Base-by-base conservation (phyloP, 2,329 filamentous ascomycete species). In the Onygenales sp. region DNA sequence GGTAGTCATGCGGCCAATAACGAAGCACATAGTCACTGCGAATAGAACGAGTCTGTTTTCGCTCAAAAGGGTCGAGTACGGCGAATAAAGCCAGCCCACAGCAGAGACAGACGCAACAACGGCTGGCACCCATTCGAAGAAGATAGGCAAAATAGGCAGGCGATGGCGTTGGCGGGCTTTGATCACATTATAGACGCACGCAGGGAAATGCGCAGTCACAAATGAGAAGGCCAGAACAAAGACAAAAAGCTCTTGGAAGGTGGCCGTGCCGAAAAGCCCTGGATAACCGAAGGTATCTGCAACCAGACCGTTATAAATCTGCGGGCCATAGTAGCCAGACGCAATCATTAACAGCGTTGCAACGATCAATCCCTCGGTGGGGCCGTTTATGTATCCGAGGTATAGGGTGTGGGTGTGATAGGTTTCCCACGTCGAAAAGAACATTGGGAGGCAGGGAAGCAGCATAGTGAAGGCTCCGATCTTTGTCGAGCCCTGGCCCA, bases 361-460 rank as follows among this genome's bases (percentile, higher is more conserved):
- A 58, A 98, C 85, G 51, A 97, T 84, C 36, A 98, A 77, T 17
- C 93, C 93, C 75, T 98, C 93, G 63, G 93, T 98, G 2, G 93
- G 93, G 0, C 93, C 93, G 69, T 98, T 98, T 80, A 98, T 87
- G 68, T 92, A 89, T 52, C 93, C 93, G 10, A 98, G 83, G 70
- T 95, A 98, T 5, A 98, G 77, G 0, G 93, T 97, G 70, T 98
- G 93, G 4, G 93, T 96, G 72, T 98, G 93, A 70, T 96, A 98
- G 1, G 93, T 98, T 74, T 98, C 93, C 93, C 93, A 98, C 2
- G 93, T 98, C 2, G 92, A 96, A 74, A 98, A 96, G 77, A 95
- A 98, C 93, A 98, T 98, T 56, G 93, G 88, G 44, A 98, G 75
- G 62, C 90, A 94, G 1, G 93, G 93, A 56, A 92, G 84, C 43